phyloP scores from a whole-genome alignment of 257 asterid species.

The Scutellaria galericulata region DNA sequence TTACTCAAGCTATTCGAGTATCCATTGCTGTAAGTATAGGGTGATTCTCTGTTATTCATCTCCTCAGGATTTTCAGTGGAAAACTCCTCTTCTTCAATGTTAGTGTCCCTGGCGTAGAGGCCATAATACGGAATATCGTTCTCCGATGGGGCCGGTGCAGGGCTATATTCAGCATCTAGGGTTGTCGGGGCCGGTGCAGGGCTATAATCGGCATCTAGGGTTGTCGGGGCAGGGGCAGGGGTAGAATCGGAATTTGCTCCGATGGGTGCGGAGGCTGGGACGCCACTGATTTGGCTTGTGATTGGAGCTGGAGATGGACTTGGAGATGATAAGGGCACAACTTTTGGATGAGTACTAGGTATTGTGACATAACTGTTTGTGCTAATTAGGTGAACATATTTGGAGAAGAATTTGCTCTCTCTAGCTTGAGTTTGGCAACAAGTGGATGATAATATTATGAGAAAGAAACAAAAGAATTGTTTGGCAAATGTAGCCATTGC shows the following conservation, averaged over 20 bases:
- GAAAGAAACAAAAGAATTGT: constrained; percentile 37
- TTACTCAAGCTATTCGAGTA: constrained; percentile 28
- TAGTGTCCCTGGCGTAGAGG: constrained; percentile 41
- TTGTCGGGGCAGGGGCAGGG: constrained; percentile 32
- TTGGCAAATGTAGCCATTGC: constrained; percentile 48
- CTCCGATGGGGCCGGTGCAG: constrained; percentile 37
- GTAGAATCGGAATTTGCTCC: constrained; percentile 20
- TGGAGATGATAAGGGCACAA: constrained; percentile 30
- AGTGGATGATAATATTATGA: constrained; percentile 27
- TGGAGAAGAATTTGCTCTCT: constrained; percentile 52
- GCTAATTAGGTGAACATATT: constrained; percentile 32
- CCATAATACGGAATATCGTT: constrained; percentile 44
- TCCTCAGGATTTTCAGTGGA: constrained; percentile 33
- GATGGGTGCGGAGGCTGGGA: constrained; percentile 35
- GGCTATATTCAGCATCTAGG: background rate
- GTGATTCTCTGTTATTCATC: constrained; percentile 23
- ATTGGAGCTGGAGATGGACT: constrained; percentile 48
- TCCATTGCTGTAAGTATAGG: constrained; percentile 24
- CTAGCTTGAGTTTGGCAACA: constrained; percentile 53
- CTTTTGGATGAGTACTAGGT: constrained; percentile 21
- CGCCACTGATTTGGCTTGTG: constrained; percentile 33
- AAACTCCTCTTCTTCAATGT: constrained; percentile 35
- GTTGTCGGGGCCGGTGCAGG: constrained; percentile 37
- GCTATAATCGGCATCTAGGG: background rate
- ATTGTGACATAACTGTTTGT: constrained; percentile 32